A percentile compares a stretch with the other conserved stretches of the same genome.
These are phyloP conservation scores for Calonectria naviculata DNA, from an alignment of 2,329 filamentous ascomycete genomes.

Conservation along the genomic window DNA sequence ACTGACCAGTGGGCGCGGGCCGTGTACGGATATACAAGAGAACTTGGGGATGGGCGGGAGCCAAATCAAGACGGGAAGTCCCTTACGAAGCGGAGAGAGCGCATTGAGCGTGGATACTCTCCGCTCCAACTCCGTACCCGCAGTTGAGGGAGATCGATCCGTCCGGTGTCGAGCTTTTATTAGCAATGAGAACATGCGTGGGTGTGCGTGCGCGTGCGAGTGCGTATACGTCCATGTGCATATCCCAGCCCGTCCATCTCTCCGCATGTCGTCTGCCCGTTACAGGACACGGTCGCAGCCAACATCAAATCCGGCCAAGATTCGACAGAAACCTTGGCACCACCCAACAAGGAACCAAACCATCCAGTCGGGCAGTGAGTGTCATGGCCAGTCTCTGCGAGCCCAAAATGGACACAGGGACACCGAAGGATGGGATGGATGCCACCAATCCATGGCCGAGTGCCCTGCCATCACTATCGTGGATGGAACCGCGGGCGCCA, in stretches of 20 bases:
- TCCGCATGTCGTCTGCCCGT: neutral
- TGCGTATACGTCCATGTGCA: neutral
- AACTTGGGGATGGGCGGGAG: constrained; percentile 1
- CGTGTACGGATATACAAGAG: constrained; percentile 9
- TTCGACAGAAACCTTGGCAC: neutral
- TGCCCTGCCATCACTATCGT: constrained; percentile 28
- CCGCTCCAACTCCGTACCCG: constrained; percentile 10
- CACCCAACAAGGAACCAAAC: constrained; percentile 6
- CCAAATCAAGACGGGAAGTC: constrained; percentile 18
- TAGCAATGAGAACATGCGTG: neutral
- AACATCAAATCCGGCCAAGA: neutral
- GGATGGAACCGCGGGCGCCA: constrained; percentile 27
- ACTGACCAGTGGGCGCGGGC: constrained; percentile 24
- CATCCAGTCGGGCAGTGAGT: constrained; percentile 18
- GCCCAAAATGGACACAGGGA: constrained; percentile 15
- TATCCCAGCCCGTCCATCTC: neutral
- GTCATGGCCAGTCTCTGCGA: neutral
- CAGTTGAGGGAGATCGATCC: constrained; percentile 3
- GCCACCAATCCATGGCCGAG: constrained; percentile 27
- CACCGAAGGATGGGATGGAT: constrained; percentile 23
- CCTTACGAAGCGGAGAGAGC: constrained; percentile 15
- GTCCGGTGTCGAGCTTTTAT: constrained; percentile 5
- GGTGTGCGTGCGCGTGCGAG: neutral
- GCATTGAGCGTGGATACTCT: constrained; percentile 10
- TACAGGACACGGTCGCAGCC: neutral